Evolutionary conservation across 805 yeast species (phyloP).

Genomic region (Yarrowia alimentaria): DNA sequence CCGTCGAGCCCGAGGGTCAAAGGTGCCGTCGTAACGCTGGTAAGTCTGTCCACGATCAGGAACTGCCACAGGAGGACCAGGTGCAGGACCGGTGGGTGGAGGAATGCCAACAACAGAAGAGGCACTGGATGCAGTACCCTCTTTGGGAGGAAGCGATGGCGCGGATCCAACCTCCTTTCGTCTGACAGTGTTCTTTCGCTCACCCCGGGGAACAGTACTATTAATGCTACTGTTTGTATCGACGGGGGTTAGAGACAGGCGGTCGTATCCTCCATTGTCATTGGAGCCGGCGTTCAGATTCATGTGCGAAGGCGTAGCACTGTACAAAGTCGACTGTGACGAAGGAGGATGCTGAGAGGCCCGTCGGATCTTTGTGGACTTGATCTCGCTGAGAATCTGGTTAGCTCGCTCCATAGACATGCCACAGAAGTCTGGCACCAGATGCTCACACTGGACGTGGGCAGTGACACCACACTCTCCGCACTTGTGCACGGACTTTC

Average conservation of each 20-base stretch:
- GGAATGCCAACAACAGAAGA: slow-evolving; percentile 3
- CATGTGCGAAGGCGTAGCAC: slow-evolving; percentile 31
- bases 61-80: slow-evolving; percentile 14
- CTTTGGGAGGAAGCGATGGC: slow-evolving; percentile 26
- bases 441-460: slow-evolving; percentile 86
- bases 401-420: slow-evolving; percentile 98
- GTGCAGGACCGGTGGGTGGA: slow-evolving; percentile 6
- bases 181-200: slow-evolving; percentile 34
- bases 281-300: background rate
- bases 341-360: slow-evolving; percentile 29
- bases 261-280: background rate
- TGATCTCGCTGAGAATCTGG: slow-evolving; percentile 78
- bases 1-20: slow-evolving; percentile 19
- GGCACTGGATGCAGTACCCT: background rate
- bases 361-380: slow-evolving; percentile 56
- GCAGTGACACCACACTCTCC: slow-evolving; percentile 88
- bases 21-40: slow-evolving; percentile 16
- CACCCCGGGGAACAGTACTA: slow-evolving; percentile 21
- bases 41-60: slow-evolving; percentile 22
- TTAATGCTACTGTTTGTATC: slow-evolving; percentile 24
- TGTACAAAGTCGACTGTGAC: slow-evolving; percentile 23
- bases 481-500: slow-evolving; percentile 88
- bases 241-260: slow-evolving; percentile 20
- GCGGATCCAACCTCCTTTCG: slow-evolving; percentile 37
- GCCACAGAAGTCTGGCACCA: slow-evolving; percentile 98